These are phyloP conservation scores for Trichothecium sympodiale DNA, from an alignment of 2,329 filamentous ascomycete species.

Conservation along the genomic window DNA sequence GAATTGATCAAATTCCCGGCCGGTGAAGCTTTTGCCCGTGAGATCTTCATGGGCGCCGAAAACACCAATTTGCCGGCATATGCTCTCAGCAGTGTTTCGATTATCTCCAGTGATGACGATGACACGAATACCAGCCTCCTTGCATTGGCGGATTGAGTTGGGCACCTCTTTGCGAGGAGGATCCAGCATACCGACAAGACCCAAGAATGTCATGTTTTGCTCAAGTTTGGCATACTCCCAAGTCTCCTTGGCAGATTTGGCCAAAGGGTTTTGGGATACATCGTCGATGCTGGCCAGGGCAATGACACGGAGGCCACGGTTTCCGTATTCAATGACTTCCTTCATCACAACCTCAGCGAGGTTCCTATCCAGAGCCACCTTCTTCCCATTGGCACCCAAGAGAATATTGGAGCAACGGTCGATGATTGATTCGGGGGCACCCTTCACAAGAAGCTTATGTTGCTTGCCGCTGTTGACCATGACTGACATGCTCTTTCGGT, in stretches of 20 bases:
- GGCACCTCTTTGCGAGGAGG: conserved; percentile 89
- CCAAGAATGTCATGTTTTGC: conserved; percentile 87
- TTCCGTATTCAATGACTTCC: conserved; percentile 83
- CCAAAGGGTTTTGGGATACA: conserved; percentile 56
- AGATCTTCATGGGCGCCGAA: conserved; percentile 76
- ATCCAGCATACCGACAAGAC: conserved; percentile 92
- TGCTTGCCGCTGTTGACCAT: conserved; percentile 59
- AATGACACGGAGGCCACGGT: conserved; percentile 86
- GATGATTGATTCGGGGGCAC: conserved; percentile 87
- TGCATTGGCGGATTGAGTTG: conserved; percentile 77
- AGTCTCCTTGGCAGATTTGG: conserved; percentile 68
- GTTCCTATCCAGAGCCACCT: conserved; percentile 58
- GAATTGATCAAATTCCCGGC: conserved; percentile 84
- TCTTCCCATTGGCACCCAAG: conserved; percentile 67
- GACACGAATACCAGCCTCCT: conserved; percentile 86
- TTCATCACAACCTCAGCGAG: conserved; percentile 60
- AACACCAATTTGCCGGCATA: conserved; percentile 93
- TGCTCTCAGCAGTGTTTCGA: conserved; percentile 92
- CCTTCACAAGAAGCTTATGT: conserved; percentile 87
- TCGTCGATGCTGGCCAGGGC: conserved; percentile 80
- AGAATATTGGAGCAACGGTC: conserved; percentile 81
- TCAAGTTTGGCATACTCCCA: conserved; percentile 79
- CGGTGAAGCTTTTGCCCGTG: conserved; percentile 86
- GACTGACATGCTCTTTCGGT: conserved; percentile 99
- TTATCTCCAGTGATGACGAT: conserved; percentile 98